phyloP scores from a whole-genome alignment of 1,139 yeast species.

The Nematodospora anomalae region DNA sequence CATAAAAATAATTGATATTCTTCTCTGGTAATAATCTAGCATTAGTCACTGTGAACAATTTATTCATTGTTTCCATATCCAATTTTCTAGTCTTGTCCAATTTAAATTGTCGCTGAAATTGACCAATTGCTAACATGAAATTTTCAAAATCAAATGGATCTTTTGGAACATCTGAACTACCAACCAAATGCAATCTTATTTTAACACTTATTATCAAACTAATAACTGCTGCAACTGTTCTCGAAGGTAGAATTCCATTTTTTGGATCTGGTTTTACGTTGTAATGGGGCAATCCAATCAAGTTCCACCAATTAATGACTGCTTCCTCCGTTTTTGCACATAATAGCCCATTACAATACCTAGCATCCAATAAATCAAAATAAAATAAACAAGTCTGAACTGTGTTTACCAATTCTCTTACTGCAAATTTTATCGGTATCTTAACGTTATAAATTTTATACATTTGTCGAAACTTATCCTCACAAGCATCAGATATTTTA shows the following conservation, averaged over 20 bases:
- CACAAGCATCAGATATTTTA: slow-evolving; percentile 72
- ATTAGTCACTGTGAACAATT: slow-evolving; percentile 59
- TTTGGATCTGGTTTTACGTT: slow-evolving; percentile 44
- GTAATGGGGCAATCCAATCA: slow-evolving; percentile 66
- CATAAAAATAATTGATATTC: slow-evolving; percentile 16
- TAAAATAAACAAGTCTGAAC: slow-evolving; percentile 77
- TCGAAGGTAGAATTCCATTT: slow-evolving; percentile 59
- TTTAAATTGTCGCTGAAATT: slow-evolving; percentile 60
- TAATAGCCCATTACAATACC: slow-evolving; percentile 77
- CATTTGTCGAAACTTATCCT: slow-evolving; percentile 78
- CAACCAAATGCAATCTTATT: slow-evolving; percentile 61
- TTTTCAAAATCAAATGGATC: slow-evolving; percentile 81
- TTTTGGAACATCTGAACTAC: slow-evolving; percentile 78
- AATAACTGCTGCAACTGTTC: slow-evolving; percentile 60
- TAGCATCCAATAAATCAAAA: slow-evolving; percentile 69
- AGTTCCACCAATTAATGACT: slow-evolving; percentile 77
- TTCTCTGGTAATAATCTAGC: slow-evolving; percentile 38
- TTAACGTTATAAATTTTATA: slow-evolving; percentile 53
- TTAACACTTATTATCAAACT: slow-evolving; percentile 70
- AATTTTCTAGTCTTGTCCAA: slow-evolving; percentile 57
- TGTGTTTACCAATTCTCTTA: slow-evolving; percentile 69
- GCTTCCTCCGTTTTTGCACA: slow-evolving; percentile 79
- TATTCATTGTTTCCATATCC: slow-evolving; percentile 62
- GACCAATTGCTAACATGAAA: slow-evolving; percentile 59
- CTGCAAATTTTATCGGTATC: slow-evolving; percentile 64